phyloP scores from a whole-genome alignment of 1,139 yeast species.

The Scheffersomyces cryptocercus region DNA sequence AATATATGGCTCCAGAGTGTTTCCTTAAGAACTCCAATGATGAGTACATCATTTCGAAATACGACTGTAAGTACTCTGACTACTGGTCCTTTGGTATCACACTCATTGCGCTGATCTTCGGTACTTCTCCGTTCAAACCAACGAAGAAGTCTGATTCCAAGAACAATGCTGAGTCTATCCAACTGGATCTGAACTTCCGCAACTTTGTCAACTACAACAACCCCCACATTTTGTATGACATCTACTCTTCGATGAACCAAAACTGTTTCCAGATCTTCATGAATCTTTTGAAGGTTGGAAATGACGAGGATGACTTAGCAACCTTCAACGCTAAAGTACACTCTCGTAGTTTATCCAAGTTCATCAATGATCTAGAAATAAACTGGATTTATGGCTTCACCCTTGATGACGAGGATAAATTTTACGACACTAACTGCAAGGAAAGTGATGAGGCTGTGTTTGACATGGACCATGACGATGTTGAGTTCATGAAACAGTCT shows the following conservation, averaged over 20 bases:
- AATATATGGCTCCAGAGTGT: conserved; percentile 60
- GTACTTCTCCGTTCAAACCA: conserved; percentile 45
- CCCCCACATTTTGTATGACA: conserved; percentile 39
- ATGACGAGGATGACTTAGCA: conserved; percentile 32
- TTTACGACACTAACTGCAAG: conserved; percentile 14
- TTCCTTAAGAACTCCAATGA: conserved; percentile 15
- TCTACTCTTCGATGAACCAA: conserved; percentile 42
- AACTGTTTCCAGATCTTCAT: conserved; percentile 37
- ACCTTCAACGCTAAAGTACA: conserved; percentile 26
- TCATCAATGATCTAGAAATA: conserved; percentile 28
- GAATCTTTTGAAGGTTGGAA: conserved; percentile 34
- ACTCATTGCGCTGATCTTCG: conserved; percentile 49
- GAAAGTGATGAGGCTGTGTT: conserved; percentile 20
- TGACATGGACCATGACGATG: conserved; percentile 34
- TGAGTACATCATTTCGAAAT: conserved; percentile 19
- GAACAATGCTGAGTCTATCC: conserved; percentile 20
- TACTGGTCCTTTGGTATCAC: conserved; percentile 48
- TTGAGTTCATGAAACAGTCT: conserved; percentile 7
- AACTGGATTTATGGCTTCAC: conserved; percentile 36
- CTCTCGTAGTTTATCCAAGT: conserved; percentile 29
- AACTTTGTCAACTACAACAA: conserved; percentile 37
- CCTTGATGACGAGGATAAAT: conserved; percentile 32
- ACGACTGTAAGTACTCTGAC: conserved; percentile 39
- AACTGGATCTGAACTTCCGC: conserved; percentile 38
- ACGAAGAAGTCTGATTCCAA: conserved; percentile 8